Percentiles rank a stretch among this genome's conserved stretches.
Conservation (phyloP, 345 rosid genomes). For the Brassica nigra region DNA sequence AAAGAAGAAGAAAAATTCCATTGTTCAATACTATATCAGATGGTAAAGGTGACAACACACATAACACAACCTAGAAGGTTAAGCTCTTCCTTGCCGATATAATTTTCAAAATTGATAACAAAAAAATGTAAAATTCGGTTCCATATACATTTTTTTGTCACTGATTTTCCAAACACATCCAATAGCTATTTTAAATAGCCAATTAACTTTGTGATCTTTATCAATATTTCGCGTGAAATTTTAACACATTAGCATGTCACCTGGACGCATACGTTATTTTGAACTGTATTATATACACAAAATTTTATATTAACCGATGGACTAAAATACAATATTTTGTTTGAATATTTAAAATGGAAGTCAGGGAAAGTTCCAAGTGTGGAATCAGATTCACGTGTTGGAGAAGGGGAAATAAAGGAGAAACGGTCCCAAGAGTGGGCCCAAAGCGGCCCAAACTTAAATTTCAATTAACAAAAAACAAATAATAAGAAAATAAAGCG, state of each 20-base stretch:
- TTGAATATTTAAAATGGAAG: conserved; percentile 7
- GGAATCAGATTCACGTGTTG: conserved; percentile 42
- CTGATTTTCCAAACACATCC: not conserved
- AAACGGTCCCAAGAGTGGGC: conserved; percentile 40
- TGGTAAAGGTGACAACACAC: conserved; percentile 29
- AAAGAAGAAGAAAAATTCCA: not conserved
- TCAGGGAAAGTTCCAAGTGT: conserved; percentile 40
- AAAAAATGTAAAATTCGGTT: not conserved
- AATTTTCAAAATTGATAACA: not conserved
- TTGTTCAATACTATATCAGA: not conserved
- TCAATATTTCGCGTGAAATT: too few species aligned
- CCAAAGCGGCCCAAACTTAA: conserved; percentile 15
- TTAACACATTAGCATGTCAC: too few species aligned
- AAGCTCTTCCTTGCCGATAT: conserved; percentile 8
- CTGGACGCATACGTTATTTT: too few species aligned
- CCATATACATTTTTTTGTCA: too few species aligned
- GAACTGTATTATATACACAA: not conserved
- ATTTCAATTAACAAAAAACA: not conserved
- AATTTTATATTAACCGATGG: not conserved
- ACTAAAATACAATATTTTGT: not conserved
- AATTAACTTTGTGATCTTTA: not conserved
- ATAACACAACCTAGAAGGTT: conserved; percentile 10
- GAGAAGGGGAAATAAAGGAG: conserved; percentile 23
- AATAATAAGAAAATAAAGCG: not conserved
- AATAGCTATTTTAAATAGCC: not conserved